Evolutionary conservation across 371 early-diverging fungal species (phyloP).

Genomic region (Rhizopus delemar): DNA sequence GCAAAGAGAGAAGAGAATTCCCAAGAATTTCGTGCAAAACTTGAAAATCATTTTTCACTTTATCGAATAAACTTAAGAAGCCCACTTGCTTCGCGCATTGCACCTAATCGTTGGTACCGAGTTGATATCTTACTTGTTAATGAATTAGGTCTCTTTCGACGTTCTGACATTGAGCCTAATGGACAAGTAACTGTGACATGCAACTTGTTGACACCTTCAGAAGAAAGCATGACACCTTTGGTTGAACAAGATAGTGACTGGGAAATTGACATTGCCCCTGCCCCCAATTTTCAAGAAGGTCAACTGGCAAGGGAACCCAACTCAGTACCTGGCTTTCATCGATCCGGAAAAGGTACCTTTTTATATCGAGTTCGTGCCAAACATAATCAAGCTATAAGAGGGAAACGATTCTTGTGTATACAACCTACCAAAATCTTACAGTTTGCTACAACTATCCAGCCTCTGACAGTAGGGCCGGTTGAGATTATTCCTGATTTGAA

Average conservation of each 20-base stretch:
- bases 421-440: slow-evolving; percentile 4
- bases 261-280: slow-evolving; percentile 17
- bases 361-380: slow-evolving; percentile 39
- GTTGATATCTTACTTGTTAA: slow-evolving; percentile 45
- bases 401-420: slow-evolving; percentile 24
- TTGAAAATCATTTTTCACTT: slow-evolving; percentile 49
- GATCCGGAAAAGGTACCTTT: slow-evolving; percentile 50
- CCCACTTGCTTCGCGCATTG: slow-evolving; percentile 30
- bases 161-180: slow-evolving; percentile 41
- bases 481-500: slow-evolving; percentile 11
- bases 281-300: slow-evolving; percentile 13
- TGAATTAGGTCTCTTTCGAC: slow-evolving; percentile 45
- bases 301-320: neutral
- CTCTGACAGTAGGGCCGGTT: slow-evolving; percentile 53
- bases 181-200: slow-evolving; percentile 33
- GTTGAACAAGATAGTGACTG: slow-evolving; percentile 7
- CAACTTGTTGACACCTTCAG: slow-evolving; percentile 15
- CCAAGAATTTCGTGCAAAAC: slow-evolving; percentile 40
- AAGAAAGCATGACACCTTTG: slow-evolving; percentile 17
- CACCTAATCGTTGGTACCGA: slow-evolving; percentile 38
- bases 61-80: slow-evolving; percentile 46
- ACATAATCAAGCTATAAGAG: slow-evolving; percentile 1
- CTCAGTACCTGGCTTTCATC: slow-evolving; percentile 41
- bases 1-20: neutral
- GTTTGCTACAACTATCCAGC: slow-evolving; percentile 34